phyloP scores from a whole-genome alignment of 768 basidiomycete species.

The Xerocomus potaroensis region DNA sequence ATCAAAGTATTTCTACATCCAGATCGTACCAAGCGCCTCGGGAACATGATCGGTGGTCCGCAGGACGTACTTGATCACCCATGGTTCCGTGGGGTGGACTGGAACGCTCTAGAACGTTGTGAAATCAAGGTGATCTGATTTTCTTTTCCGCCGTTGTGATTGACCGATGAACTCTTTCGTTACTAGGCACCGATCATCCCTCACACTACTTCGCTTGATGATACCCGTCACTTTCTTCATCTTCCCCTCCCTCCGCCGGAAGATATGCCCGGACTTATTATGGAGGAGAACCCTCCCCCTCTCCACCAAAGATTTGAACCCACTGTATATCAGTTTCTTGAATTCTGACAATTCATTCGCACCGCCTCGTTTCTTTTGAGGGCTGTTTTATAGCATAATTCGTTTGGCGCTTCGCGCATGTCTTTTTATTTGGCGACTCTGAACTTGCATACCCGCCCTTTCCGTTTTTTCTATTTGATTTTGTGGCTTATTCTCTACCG shows the following conservation, averaged over 20 bases:
- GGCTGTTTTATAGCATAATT: slow-evolving; percentile 29
- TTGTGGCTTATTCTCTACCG: not conserved
- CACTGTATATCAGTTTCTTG: slow-evolving; percentile 66
- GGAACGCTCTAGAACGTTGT: slow-evolving; percentile 80
- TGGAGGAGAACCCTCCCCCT: slow-evolving; percentile 55
- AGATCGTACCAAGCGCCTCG: slow-evolving; percentile 86
- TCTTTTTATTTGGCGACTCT: no score
- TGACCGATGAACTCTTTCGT: not conserved
- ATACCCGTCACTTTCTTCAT: slow-evolving; percentile 82
- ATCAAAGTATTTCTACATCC: slow-evolving; percentile 87
- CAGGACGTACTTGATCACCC: slow-evolving; percentile 88
- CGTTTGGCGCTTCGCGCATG: not conserved
- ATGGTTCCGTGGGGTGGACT: slow-evolving; percentile 95
- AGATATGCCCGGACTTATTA: slow-evolving; percentile 75
- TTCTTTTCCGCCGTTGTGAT: slow-evolving; percentile 1
- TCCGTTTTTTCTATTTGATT: not conserved
- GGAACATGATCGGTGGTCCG: slow-evolving; percentile 89
- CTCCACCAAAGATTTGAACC: slow-evolving; percentile 64
- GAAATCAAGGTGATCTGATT: slow-evolving; percentile 68
- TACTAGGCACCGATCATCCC: slow-evolving; percentile 82
- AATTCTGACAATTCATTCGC: slow-evolving; percentile 49
- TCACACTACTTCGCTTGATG: slow-evolving; percentile 71
- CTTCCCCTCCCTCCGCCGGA: slow-evolving; percentile 71
- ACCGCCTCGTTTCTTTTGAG: slow-evolving; percentile 7
- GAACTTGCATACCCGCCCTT: not conserved